Evolutionary conservation across 768 basidiomycete species (phyloP).

Genomic region (Sarcodon aspratus): DNA sequence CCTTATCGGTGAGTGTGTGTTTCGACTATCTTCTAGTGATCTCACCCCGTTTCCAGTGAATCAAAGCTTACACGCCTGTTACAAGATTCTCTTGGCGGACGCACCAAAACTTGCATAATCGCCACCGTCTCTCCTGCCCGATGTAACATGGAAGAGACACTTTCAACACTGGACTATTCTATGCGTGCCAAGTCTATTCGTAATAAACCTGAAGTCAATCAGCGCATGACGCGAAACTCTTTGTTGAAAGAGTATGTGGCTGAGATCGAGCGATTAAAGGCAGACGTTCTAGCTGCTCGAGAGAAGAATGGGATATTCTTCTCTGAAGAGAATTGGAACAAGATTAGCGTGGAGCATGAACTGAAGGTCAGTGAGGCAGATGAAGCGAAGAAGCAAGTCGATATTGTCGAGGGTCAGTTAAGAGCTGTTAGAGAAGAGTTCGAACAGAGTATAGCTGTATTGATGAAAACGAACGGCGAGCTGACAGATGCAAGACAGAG

Average conservation of each 20-base stretch:
- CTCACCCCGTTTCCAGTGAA: slow-evolving; percentile 43
- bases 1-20: slow-evolving; percentile 67
- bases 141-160: slow-evolving; percentile 92
- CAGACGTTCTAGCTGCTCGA: slow-evolving; percentile 80
- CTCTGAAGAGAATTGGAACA: slow-evolving; percentile 82
- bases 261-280: slow-evolving; percentile 89
- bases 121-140: slow-evolving; percentile 93
- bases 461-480: slow-evolving; percentile 70
- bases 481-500: slow-evolving; percentile 48
- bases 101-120: slow-evolving; percentile 96
- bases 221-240: slow-evolving; percentile 85
- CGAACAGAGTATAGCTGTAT: slow-evolving; percentile 73
- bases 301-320: slow-evolving; percentile 97
- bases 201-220: slow-evolving; percentile 93
- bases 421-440: slow-evolving; percentile 78
- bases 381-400: slow-evolving; percentile 75
- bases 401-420: slow-evolving; percentile 77
- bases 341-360: slow-evolving; percentile 71
- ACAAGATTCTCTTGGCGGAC: slow-evolving; percentile 97
- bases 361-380: slow-evolving; percentile 64
- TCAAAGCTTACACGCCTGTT: slow-evolving; percentile 95
- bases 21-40: slow-evolving; percentile 2
- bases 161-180: slow-evolving; percentile 96
- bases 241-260: slow-evolving; percentile 88
- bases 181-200: slow-evolving; percentile 90